Base-by-base conservation (phyloP, 2,329 filamentous ascomycete species). In the Clarireedia paspali region DNA sequence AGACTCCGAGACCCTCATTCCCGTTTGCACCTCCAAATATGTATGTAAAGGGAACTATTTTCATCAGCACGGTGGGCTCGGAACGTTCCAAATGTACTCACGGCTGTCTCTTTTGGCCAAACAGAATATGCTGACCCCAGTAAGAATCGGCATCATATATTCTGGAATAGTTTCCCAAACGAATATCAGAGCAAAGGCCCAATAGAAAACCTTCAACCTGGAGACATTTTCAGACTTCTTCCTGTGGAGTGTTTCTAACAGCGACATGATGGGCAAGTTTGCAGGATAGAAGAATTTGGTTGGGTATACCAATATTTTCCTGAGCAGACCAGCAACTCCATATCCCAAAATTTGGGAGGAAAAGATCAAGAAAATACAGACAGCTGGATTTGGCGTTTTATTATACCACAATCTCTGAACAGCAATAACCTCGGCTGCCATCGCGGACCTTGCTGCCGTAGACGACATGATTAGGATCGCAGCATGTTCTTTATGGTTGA, bases 391-490 rank as follows among this genome's bases (percentile, higher is more conserved):
- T 73, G 74, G 27, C 77, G 56, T 1, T 75, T 76, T 6, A 73
- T 73, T 53, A 78, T 67, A 23, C 75, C 77, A 50, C 74, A 79
- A 0, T 20, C 81, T 72, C 70, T 88, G 85, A 0, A 85, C 85
- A 2, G 88, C 74, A 50, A 90, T 80, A 44, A 88, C 84, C 61
- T 89, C 86, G 1, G 86, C 89, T 1, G 85, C 84, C 63, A 89
- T 89, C 5, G 68, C 73, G 79, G 85, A 84, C 62, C 89, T 89
- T 62, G 73, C 60, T 50, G 73, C 73, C 0, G 75, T 67, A 84
- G 77, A 56, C 3, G 61, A 50, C 62, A 85, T 85, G 62, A 85
- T 80, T 17, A 82, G 78, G 55, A 87, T 84, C 58, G 86, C 78
- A 46, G 80, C 71, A 66, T 87, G 84, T 65, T 87, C 84, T 69